Evolutionary conservation across 768 basidiomycete genomes (phyloP).

Genomic region (Trametes punicea): DNA sequence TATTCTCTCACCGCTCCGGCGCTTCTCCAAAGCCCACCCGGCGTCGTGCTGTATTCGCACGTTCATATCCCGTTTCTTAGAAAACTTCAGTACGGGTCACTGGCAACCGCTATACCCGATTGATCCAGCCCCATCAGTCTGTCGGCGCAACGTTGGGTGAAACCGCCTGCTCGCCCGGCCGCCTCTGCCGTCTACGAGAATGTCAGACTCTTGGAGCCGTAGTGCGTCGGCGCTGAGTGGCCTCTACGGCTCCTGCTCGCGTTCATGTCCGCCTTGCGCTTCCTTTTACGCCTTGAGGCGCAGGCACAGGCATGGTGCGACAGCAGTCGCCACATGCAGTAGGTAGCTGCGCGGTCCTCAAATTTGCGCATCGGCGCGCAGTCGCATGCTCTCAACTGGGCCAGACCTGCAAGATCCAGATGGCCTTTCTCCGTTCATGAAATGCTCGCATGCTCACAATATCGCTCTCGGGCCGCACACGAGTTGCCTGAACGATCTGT

Average conservation of each 20-base stretch:
- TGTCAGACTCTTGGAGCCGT: not conserved
- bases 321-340: not conserved
- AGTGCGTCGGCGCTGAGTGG: no score
- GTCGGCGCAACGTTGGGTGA: not conserved
- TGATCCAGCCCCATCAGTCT: not conserved
- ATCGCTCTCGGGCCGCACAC: not conserved
- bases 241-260: no score
- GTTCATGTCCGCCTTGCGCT: not conserved
- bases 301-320: not conserved
- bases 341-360: not conserved
- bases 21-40: not conserved
- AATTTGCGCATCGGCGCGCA: not conserved
- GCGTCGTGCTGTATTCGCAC: conserved; percentile 11
- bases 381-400: not conserved
- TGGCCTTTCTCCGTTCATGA: not conserved
- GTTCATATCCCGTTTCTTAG: conserved; percentile 8
- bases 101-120: not conserved
- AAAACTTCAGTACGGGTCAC: not conserved
- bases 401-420: not conserved
- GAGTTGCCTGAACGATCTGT: conserved; percentile 2
- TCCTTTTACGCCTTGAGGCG: not conserved
- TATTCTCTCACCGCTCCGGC: not conserved
- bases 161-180: not conserved
- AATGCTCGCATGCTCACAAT: not conserved
- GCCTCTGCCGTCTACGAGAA: not conserved